Conservation (phyloP, 805 yeast genomes). For the Teunomyces aglyptinius region DNA sequence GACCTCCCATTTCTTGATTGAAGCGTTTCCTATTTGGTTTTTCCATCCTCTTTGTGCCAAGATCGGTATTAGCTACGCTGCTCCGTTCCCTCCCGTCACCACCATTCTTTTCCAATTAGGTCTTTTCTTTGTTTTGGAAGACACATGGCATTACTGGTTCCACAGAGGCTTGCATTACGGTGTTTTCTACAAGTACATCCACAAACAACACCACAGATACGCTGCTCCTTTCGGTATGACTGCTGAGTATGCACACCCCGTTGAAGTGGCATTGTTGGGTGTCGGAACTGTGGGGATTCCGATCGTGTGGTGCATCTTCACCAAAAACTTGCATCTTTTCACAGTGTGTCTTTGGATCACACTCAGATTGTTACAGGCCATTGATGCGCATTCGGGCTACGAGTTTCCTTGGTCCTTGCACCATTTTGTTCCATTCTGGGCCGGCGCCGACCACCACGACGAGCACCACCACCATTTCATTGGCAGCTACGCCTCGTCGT, state of each 20-base stretch:
- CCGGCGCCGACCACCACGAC: constrained; percentile 98
- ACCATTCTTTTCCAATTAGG: constrained; percentile 66
- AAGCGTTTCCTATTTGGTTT: constrained; percentile 95
- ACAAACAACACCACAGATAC: constrained; percentile 96
- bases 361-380: constrained; percentile 89
- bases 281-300: constrained; percentile 97
- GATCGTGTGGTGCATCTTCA: constrained; percentile 72
- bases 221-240: constrained; percentile 98
- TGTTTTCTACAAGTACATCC: constrained; percentile 85
- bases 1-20: constrained; percentile 85
- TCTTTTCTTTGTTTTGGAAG: constrained; percentile 82
- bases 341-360: constrained; percentile 90
- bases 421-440: constrained; percentile 93
- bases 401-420: constrained; percentile 97
- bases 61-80: constrained; percentile 72
- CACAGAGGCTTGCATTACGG: constrained; percentile 91
- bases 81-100: constrained; percentile 76
- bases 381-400: constrained; percentile 96
- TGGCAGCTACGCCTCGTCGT: constrained; percentile 92
- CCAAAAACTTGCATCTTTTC: constrained; percentile 77
- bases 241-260: constrained; percentile 97
- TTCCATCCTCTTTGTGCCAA: constrained; percentile 89
- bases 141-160: constrained; percentile 95
- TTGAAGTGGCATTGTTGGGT: constrained; percentile 87
- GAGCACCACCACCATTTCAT: constrained; percentile 95